Evolutionary conservation across 2,329 filamentous ascomycete genomes (phyloP).

Genomic region (Neocucurbitaria cava): DNA sequence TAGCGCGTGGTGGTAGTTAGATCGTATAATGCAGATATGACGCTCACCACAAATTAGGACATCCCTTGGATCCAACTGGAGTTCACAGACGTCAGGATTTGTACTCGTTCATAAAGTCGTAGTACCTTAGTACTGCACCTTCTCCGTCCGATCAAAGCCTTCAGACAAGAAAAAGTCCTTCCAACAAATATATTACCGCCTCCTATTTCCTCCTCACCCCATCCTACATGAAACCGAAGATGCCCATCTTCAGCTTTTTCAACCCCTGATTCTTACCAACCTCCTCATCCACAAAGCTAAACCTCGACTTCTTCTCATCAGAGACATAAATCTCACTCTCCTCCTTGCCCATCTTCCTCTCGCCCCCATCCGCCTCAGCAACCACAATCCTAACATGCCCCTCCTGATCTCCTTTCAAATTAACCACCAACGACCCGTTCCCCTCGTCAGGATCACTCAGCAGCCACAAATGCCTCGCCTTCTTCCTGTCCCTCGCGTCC

Average conservation of each 20-base stretch:
- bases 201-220: too few relatives aligned
- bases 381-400: slow-evolving; percentile 31
- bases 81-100: too few relatives aligned
- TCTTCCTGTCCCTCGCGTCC: slow-evolving; percentile 14
- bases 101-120: too few relatives aligned
- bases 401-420: slow-evolving; percentile 23
- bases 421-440: slow-evolving; percentile 28
- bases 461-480: slow-evolving; percentile 28
- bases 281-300: not conserved
- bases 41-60: too few relatives aligned
- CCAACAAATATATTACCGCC: too few relatives aligned
- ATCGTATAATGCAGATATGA: too few relatives aligned
- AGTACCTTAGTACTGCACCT: too few relatives aligned
- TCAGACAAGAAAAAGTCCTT: too few relatives aligned
- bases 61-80: too few relatives aligned
- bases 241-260: slow-evolving; percentile 3
- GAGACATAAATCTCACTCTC: not conserved
- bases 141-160: too few relatives aligned
- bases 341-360: not conserved
- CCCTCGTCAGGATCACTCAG: slow-evolving; percentile 34
- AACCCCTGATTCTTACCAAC: not conserved
- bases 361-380: not conserved
- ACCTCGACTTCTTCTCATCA: slow-evolving; percentile 1
- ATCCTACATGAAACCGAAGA: slow-evolving; percentile 6
- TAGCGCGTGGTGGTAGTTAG: too few relatives aligned